Evolutionary conservation across 2,329 filamentous ascomycete genomes (phyloP), one percentile per base, ranked within the genome.

Genomic region (Sclerotinia subarctica): DNA sequence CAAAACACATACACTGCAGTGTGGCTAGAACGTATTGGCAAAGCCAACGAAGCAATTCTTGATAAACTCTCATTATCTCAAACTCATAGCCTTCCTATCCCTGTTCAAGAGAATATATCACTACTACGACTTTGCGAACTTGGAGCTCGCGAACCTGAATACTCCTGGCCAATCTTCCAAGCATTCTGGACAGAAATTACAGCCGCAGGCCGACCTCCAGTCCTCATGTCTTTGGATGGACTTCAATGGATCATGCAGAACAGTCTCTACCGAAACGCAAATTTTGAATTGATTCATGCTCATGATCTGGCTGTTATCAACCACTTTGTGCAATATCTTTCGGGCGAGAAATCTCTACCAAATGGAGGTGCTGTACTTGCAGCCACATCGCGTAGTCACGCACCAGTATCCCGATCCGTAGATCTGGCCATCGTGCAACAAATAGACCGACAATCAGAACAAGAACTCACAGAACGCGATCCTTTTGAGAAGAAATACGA

Each of bases 301-400:
- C 92, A 96, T 79, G 91, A 98, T 75, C 84, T 99, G 42, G 83
- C 86, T 32, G 83, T 97, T 29, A 83, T 96, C 64, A 85, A 88
- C 67, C 85, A 91, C 72, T 96, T 96, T 79, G 79, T 90, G 69
- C 87, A 90, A 64, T 85, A 90, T 68, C 84, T 98, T 38, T 85
- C 85, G 38, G 90, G 90, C 68, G 80, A 79, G 76, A 80, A 78
- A 44, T 72, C 74, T 26, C 82, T 90, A 58, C 80, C 83, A 64
- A 94, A 94, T 77, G 94, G 94, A 71, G 94, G 93, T 69, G 86
- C 91, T 69, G 80, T 97, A 67, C 80, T 97, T 49, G 94, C 87
- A 69, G 86, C 92, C 70, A 92, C 88, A 32, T 90, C 88, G 21
- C 84, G 85, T 70, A 91, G 88, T 76, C 96, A 96, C 80, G 83